Evolutionary conservation across 495 filamentous ascomycete species (phyloP).

Genomic region (Hyaloscypha variabilis): DNA sequence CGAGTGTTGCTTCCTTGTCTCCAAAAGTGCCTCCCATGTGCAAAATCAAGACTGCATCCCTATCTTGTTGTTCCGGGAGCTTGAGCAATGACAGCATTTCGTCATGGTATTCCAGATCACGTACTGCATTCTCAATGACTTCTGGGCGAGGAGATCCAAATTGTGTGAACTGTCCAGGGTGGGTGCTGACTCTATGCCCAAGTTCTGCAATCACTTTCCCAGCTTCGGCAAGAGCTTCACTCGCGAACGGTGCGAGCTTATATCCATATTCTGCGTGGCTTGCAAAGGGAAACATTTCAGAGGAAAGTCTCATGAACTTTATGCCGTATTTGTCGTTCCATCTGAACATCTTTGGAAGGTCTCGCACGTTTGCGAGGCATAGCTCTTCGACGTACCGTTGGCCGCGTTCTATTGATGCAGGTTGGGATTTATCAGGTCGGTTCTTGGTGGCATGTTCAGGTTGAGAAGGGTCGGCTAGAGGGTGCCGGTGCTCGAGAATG

Average conservation of each 20-base stretch:
- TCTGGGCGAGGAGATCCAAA: slow-evolving; percentile 75
- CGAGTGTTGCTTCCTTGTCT: slow-evolving; percentile 80
- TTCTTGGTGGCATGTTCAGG: slow-evolving; percentile 83
- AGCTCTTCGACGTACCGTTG: slow-evolving; percentile 75
- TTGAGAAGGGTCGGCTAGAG: slow-evolving; percentile 70
- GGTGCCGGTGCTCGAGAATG: slow-evolving; percentile 86
- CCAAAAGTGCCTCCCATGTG: slow-evolving; percentile 95
- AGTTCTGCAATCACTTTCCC: slow-evolving; percentile 79
- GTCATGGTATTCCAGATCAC: slow-evolving; percentile 88
- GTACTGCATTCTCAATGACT: slow-evolving; percentile 74
- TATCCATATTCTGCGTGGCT: slow-evolving; percentile 88
- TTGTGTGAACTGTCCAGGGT: slow-evolving; percentile 90
- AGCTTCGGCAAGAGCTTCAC: slow-evolving; percentile 72
- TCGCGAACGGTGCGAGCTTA: slow-evolving; percentile 83
- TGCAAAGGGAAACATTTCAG: slow-evolving; percentile 97
- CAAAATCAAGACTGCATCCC: slow-evolving; percentile 91
- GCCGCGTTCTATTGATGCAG: slow-evolving; percentile 61
- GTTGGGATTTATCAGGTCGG: slow-evolving; percentile 71
- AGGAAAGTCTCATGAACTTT: slow-evolving; percentile 89
- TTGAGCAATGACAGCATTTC: slow-evolving; percentile 81
- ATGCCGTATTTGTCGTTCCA: slow-evolving; percentile 96
- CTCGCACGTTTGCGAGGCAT: slow-evolving; percentile 79
- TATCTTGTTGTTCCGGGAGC: slow-evolving; percentile 77
- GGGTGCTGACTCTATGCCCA: slow-evolving; percentile 85
- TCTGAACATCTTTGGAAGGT: slow-evolving; percentile 80